Percentiles rank a stretch among this genome's conserved stretches.
phyloP scores from a whole-genome alignment of 2,329 filamentous ascomycete species.

The Alternaria novae-zelandiae region DNA sequence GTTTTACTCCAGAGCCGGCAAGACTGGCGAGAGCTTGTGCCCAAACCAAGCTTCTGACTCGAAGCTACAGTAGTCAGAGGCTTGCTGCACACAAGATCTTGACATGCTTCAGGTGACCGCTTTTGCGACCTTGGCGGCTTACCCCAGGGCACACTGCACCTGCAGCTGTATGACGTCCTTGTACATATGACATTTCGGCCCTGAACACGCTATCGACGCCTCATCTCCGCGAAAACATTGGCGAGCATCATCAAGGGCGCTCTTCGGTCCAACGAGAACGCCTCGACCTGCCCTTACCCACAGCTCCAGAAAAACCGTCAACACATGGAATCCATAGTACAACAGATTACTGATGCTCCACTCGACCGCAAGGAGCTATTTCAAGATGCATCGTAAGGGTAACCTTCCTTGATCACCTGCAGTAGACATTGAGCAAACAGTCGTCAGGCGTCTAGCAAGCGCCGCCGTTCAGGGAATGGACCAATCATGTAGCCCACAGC shows the following conservation, averaged over 20 bases:
- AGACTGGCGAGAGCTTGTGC: background rate
- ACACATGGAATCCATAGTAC: background rate
- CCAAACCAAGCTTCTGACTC: background rate
- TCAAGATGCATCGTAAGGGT: background rate
- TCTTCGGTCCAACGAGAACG: background rate
- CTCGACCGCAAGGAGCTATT: background rate
- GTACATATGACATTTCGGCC: background rate
- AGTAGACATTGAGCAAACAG: background rate
- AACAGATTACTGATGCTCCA: background rate
- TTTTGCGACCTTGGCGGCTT: slow-evolving; percentile 14
- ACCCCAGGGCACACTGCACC: background rate
- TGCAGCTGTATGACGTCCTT: background rate
- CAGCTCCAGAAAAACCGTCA: background rate
- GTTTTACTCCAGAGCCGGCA: background rate
- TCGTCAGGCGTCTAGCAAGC: slow-evolving; percentile 4
- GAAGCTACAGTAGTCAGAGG: slow-evolving; percentile 8
- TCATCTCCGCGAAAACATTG: background rate
- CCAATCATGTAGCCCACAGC: background rate
- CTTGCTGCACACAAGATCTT: slow-evolving; percentile 21
- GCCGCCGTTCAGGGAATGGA: background rate
- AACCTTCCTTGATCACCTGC: background rate
- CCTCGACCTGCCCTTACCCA: background rate
- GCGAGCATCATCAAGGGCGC: background rate
- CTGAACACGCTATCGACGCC: background rate
- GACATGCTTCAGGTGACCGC: slow-evolving; percentile 8